phyloP scores from a whole-genome alignment of 768 basidiomycete genomes.

The Amanita subjunquillea region DNA sequence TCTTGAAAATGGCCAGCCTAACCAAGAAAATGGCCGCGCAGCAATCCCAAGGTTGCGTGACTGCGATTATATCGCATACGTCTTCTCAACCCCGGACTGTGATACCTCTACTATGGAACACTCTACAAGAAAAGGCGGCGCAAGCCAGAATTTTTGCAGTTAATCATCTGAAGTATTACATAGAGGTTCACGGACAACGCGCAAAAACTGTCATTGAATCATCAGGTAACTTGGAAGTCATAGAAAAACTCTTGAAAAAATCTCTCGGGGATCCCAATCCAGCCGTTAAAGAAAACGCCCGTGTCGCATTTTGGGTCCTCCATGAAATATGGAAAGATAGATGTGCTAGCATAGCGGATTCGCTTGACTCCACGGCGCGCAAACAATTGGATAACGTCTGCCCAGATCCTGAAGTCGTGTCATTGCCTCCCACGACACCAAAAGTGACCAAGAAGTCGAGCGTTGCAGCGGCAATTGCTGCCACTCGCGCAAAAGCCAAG shows the following conservation, averaged over 20 bases:
- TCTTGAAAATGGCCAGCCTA: constrained; percentile 78
- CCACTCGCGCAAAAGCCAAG: constrained; percentile 81
- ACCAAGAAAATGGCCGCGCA: constrained; percentile 91
- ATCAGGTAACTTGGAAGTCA: constrained; percentile 51
- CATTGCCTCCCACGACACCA: constrained; percentile 39
- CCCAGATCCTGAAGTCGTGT: constrained; percentile 42
- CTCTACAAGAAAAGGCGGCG: constrained; percentile 71
- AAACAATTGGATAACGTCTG: constrained; percentile 86
- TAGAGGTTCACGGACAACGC: constrained; percentile 63
- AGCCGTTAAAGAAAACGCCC: constrained; percentile 61
- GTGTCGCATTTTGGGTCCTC: constrained; percentile 74
- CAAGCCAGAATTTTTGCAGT: constrained; percentile 61
- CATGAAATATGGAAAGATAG: constrained; percentile 65
- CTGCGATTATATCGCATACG: constrained; percentile 56
- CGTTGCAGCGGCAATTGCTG: constrained; percentile 80
- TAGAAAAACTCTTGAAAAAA: constrained; percentile 70
- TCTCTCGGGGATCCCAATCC: constrained; percentile 73
- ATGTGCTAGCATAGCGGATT: constrained; percentile 51
- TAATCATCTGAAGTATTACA: constrained; percentile 62
- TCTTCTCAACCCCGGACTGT: constrained; percentile 63
- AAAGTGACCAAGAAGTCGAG: constrained; percentile 66
- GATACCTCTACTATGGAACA: constrained; percentile 57
- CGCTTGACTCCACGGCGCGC: constrained; percentile 55
- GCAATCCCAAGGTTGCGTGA: constrained; percentile 68
- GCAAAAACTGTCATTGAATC: constrained; percentile 60